Evolutionary conservation across 768 basidiomycete genomes (phyloP), one percentile per base, ranked within the genome.

Genomic region (Xerocomus brunneocitrinus): DNA sequence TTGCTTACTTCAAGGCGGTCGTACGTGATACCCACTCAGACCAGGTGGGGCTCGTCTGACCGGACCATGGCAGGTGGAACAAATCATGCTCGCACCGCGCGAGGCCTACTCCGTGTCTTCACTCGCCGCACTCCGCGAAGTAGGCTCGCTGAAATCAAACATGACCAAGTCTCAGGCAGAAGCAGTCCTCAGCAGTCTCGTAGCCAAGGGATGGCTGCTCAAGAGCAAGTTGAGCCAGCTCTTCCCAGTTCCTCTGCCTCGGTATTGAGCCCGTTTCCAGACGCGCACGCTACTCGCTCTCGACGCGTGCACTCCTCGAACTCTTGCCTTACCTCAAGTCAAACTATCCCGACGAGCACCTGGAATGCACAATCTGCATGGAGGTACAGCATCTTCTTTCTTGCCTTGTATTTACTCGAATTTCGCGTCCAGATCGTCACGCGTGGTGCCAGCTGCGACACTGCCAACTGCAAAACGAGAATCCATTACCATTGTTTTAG

Each of bases 1-100:
- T 94, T 48, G 76, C 83, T 0, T 94, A 83, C 71, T 94, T 93
- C 77, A 91, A 85, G 71, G 82, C 83, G 4, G 74, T 94, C 54
- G 92, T 91, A 63, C 54, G 85, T 71, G 19, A 19, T 71, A 13
- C 3, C 8, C 27, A 27, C 5, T 27, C 25, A n/a, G 6, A 10
- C 32, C 9, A 9, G 8, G 30, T 14, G 13, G 5, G 6, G 2
- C 8, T 16, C 24, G 35, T 50, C 50, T 52, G 32, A 50, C 31
- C n/a, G 27, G n/a, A 13, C 13, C 34, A 46, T 28, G 22, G 24
- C 60, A 95, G 92, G 78, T 95, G 38, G 89, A 93, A 62, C 86
- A 88, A 70, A 93, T 95, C 60, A 87, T 94, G 80, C 75, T 85
- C 16, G 89, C 91, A 7, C 83, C 89, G 6, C 76, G 77, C 39